Percentiles rank a stretch among this genome's conserved stretches.
Evolutionary conservation across 306 rosid species (phyloP).

Genomic region (Astragalus membranaceus): DNA sequence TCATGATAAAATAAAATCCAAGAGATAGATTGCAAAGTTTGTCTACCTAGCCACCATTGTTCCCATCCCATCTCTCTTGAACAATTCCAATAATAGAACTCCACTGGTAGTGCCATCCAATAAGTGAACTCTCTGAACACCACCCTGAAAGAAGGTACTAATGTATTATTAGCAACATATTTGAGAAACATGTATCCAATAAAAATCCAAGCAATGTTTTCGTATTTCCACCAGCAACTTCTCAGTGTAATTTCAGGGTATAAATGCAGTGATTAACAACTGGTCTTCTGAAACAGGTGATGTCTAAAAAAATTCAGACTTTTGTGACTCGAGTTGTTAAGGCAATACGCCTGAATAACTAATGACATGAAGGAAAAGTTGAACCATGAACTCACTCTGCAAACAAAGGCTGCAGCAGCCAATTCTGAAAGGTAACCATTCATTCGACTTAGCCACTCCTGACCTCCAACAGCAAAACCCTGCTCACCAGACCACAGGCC

Average conservation of each 20-base stretch:
- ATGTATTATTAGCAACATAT: slow-evolving; percentile 22
- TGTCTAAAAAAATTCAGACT: neutral
- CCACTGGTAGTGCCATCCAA: slow-evolving; percentile 76
- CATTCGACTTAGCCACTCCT: slow-evolving; percentile 51
- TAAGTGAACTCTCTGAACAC: slow-evolving; percentile 80
- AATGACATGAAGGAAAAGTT: neutral
- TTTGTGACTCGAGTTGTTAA: neutral
- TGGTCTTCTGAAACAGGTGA: neutral
- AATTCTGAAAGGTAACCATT: slow-evolving; percentile 79
- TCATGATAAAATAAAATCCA: neutral
- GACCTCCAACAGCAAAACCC: slow-evolving; percentile 73
- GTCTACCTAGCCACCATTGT: slow-evolving; percentile 82
- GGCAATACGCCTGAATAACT: neutral
- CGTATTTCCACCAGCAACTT: neutral
- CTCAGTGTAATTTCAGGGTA: neutral
- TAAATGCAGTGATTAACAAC: neutral
- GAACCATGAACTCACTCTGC: slow-evolving; percentile 48
- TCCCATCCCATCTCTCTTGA: slow-evolving; percentile 83
- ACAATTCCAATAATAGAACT: slow-evolving; percentile 69
- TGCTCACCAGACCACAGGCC: slow-evolving; percentile 64
- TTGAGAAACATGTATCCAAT: slow-evolving; percentile 17
- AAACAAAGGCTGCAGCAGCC: slow-evolving; percentile 86
- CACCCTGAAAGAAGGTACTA: slow-evolving; percentile 48
- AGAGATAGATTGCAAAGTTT: neutral
- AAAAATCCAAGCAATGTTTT: neutral